phyloP scores from a whole-genome alignment of 306 rosid genomes.

The Echinosophora koreensis region DNA sequence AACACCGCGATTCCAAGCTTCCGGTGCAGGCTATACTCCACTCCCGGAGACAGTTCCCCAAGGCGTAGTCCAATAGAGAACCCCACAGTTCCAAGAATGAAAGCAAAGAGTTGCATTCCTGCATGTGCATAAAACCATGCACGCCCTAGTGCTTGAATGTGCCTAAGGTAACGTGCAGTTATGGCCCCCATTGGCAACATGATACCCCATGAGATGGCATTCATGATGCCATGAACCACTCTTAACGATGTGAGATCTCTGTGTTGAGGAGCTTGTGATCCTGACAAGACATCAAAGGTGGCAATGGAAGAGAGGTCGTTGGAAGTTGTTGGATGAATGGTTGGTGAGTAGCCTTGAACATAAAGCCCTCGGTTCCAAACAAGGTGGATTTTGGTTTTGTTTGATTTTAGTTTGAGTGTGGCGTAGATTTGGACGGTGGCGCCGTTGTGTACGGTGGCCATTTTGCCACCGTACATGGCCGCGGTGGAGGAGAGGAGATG shows the following conservation, averaged over 20 bases:
- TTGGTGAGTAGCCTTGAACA: conserved; percentile 97
- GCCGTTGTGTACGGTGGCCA: conserved; percentile 80
- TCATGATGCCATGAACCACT: conserved; percentile 68
- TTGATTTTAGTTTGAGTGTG: conserved; percentile 63
- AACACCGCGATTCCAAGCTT: conserved; percentile 85
- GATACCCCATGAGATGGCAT: conserved; percentile 87
- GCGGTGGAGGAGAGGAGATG: conserved; percentile 76
- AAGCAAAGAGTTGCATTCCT: conserved; percentile 68
- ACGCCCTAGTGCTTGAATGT: conserved; percentile 71
- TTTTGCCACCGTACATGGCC: conserved; percentile 73
- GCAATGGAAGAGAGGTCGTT: conserved; percentile 76
- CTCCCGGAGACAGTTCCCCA: conserved; percentile 77
- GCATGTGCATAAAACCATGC: conserved; percentile 93
- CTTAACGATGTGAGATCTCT: conserved; percentile 51
- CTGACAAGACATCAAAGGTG: conserved; percentile 77
- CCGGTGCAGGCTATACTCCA: conserved; percentile 76
- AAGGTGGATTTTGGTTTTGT: conserved; percentile 74
- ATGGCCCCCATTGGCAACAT: conserved; percentile 82
- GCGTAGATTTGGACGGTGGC: conserved; percentile 81
- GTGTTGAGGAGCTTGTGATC: conserved; percentile 59
- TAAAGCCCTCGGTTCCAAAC: conserved; percentile 97
- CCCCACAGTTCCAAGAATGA: conserved; percentile 73
- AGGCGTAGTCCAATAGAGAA: conserved; percentile 75
- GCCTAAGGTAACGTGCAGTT: conserved; percentile 82
- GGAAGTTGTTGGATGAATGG: conserved; percentile 87